Evolutionary conservation across 129 eudicot genomes (phyloP).

Genomic region (Silybum marianum): DNA sequence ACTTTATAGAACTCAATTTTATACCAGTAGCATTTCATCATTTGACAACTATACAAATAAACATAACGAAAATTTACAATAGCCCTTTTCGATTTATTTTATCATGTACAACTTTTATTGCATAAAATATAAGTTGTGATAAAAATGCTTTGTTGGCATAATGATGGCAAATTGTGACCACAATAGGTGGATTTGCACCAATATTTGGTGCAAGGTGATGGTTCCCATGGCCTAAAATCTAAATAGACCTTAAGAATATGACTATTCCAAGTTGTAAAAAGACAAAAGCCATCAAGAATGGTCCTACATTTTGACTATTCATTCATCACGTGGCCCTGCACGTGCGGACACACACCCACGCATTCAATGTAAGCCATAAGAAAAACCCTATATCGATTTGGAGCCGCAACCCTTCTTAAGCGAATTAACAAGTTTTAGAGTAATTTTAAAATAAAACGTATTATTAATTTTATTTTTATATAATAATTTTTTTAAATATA

Average conservation of each 20-base stretch:
- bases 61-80: background rate
- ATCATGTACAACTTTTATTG: background rate
- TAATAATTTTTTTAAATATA: too few species aligned
- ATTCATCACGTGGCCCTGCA: slow-evolving; percentile 22
- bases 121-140: background rate
- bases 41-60: background rate
- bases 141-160: background rate
- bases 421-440: too few species aligned
- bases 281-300: slow-evolving; percentile 31
- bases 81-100: background rate
- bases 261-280: slow-evolving; percentile 24
- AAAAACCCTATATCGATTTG: background rate
- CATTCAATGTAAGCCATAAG: slow-evolving; percentile 11
- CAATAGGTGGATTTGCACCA: slow-evolving; percentile 22
- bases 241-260: slow-evolving; percentile 14
- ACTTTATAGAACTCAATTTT: too few species aligned
- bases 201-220: slow-evolving; percentile 22
- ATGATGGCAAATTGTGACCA: slow-evolving; percentile 10
- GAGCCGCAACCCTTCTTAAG: background rate
- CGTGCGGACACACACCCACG: slow-evolving; percentile 25
- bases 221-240: slow-evolving; percentile 17
- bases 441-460: too few species aligned
- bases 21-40: too few species aligned
- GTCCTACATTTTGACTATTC: slow-evolving; percentile 18
- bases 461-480: too few species aligned